Evolutionary conservation across 2,329 filamentous ascomycete genomes (phyloP).

Genomic region (Neoarthrinium moseri): DNA sequence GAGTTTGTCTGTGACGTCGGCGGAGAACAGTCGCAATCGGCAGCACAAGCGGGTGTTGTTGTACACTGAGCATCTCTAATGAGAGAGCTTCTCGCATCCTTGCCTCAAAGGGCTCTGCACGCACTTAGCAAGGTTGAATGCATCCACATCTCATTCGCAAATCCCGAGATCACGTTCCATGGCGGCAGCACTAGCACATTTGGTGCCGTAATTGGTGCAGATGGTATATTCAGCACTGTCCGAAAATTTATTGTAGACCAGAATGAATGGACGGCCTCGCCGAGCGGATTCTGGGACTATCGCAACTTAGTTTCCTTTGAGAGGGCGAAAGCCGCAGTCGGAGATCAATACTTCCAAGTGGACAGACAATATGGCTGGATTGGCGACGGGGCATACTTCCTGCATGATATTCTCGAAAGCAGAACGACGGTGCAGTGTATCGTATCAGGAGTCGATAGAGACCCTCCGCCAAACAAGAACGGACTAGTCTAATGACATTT

Average conservation of each 20-base stretch:
- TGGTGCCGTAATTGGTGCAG: slow-evolving; percentile 20
- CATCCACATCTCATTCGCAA: slow-evolving; percentile 4
- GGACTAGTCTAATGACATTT: slow-evolving; percentile 8
- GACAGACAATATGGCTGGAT: slow-evolving; percentile 17
- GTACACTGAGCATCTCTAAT: slow-evolving; percentile 21
- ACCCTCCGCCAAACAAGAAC: slow-evolving; percentile 11
- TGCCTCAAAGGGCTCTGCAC: slow-evolving; percentile 14
- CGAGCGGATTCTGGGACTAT: slow-evolving; percentile 16
- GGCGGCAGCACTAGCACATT: slow-evolving; percentile 14
- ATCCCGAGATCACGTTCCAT: slow-evolving; percentile 12
- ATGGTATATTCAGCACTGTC: slow-evolving; percentile 11
- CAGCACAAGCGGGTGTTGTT: slow-evolving; percentile 12
- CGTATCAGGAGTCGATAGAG: slow-evolving; percentile 14
- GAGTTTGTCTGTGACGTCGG: slow-evolving; percentile 14
- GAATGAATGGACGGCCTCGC: not conserved
- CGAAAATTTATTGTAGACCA: slow-evolving; percentile 16
- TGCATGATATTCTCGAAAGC: slow-evolving; percentile 16
- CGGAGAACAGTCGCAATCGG: slow-evolving; percentile 6
- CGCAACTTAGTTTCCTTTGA: slow-evolving; percentile 15
- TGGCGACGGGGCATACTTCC: slow-evolving; percentile 14
- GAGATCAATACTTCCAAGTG: slow-evolving; percentile 12
- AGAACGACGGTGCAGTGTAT: slow-evolving; percentile 17
- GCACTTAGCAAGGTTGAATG: slow-evolving; percentile 14
- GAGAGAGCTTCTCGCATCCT: slow-evolving; percentile 15
- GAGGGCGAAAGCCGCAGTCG: slow-evolving; percentile 10